Evolutionary conservation across 1,284 basidiomycete genomes (phyloP).

Genomic region (Ceratobasidium sp.): DNA sequence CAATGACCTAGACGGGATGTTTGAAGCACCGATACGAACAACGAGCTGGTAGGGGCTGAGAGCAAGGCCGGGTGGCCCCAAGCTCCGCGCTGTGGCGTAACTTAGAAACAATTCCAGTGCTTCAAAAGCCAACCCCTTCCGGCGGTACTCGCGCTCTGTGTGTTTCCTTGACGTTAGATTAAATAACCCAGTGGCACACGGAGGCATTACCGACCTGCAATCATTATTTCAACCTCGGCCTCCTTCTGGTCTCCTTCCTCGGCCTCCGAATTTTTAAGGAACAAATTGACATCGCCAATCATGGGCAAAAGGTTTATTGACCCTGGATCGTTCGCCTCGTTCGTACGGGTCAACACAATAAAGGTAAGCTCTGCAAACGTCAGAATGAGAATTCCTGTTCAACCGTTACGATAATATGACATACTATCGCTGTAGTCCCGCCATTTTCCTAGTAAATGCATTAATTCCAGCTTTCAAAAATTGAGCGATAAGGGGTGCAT

Average conservation of each 20-base stretch:
- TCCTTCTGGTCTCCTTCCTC: slow-evolving; percentile 55
- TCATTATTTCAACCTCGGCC: slow-evolving; percentile 80
- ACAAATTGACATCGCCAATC: slow-evolving; percentile 94
- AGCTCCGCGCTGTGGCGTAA: slow-evolving; percentile 62
- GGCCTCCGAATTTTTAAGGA: slow-evolving; percentile 67
- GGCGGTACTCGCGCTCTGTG: slow-evolving; percentile 67
- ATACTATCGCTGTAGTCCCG: slow-evolving; percentile 85
- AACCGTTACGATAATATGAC: slow-evolving; percentile 50
- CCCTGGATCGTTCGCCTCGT: slow-evolving; percentile 46
- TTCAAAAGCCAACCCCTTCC: slow-evolving; percentile 73
- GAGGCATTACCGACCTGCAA: slow-evolving; percentile 66
- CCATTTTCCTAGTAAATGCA: slow-evolving; percentile 74
- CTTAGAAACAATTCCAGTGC: slow-evolving; percentile 72
- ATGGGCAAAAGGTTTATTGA: slow-evolving; percentile 67
- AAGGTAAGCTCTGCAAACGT: slow-evolving; percentile 82
- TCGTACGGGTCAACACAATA: slow-evolving; percentile 74
- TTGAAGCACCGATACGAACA: slow-evolving; percentile 65
- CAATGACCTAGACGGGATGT: slow-evolving; percentile 65
- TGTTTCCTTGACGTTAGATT: background rate
- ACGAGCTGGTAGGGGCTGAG: slow-evolving; percentile 57
- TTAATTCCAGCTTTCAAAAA: background rate
- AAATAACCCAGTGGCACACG: slow-evolving; percentile 28
- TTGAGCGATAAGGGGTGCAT: background rate
- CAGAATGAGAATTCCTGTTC: too few relatives aligned
- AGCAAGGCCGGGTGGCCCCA: slow-evolving; percentile 28